Base-by-base conservation (phyloP, 1,284 basidiomycete genomes). In the Pholiota adiposa region DNA sequence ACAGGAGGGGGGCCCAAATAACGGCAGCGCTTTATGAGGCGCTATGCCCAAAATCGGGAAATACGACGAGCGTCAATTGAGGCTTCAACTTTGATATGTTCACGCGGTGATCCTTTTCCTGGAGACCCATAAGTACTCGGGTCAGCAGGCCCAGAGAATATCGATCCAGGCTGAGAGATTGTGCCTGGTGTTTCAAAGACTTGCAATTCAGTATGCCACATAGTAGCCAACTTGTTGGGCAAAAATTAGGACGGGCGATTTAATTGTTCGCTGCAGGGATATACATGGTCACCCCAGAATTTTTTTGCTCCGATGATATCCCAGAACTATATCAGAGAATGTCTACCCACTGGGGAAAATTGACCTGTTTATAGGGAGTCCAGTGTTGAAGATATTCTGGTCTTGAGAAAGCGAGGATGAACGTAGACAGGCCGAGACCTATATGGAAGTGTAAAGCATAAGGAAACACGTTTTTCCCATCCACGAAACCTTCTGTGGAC, bases 341-440 rank as follows among this genome's bases (percentile, higher is more conserved):
- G 27, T 31, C 48, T 19, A 16, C 18, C 34, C 40, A 60, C 54
- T 46, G 44, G 23, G 54, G 54, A 60, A 56, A 2, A 16, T n/a
- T 27, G 14, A 12, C 3, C 54, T 50, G n/a, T 38, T 51, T 38
- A 43, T 56, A 19, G 59, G 41, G 51, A 34, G 41, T 33, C n/a
- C 38, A 21, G 33, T 19, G 12, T 34, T 53, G 50, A 43, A 29
- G 19, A 38, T 52, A 49, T 56, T 49, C 18, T 21, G 18, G 23
- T 7, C 59, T 53, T 60, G 59, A 56, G 59, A 60, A 53, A 52
- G 33, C 21, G 40, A 27, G 31, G 38, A 38, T 33, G 50, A 56
- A 49, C 23, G 51, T 53, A 49, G 44, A 23, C 29, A 49, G 14
- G 46, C 23, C n/a, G n/a, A 43, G 49, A 56, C 54, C 25, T 21